Conservation (phyloP, 164 flowering plant genomes). For the Euptelea pleiosperma region DNA sequence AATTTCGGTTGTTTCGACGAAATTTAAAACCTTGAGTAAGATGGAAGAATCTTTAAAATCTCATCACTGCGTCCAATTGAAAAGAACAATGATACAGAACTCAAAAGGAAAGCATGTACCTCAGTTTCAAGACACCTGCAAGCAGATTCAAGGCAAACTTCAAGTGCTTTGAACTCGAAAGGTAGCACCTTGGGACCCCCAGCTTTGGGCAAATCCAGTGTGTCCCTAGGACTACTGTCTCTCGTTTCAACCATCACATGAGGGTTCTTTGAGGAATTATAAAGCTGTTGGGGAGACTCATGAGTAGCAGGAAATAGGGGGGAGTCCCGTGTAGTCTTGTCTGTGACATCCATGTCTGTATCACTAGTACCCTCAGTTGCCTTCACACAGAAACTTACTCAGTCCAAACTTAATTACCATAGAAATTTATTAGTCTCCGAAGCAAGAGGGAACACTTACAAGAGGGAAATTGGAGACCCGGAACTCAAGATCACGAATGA, state of each 20-base stretch:
- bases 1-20: too few species aligned
- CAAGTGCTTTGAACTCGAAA: conserved; percentile 47
- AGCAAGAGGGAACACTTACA: conserved; percentile 5
- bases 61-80: too few species aligned
- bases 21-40: too few species aligned
- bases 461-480: conserved; percentile 23
- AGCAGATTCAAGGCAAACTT: conserved; percentile 48
- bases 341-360: conserved; percentile 13
- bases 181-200: conserved; percentile 33
- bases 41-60: too few species aligned
- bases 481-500: conserved; percentile 32
- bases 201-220: conserved; percentile 14
- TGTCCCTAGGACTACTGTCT: conserved; percentile 1
- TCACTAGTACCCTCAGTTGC: conserved; percentile 16
- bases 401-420: too few species aligned
- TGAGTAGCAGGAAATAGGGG: neutral
- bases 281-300: neutral
- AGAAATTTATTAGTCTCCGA: too few species aligned
- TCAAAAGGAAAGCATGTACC: conserved; percentile 18
- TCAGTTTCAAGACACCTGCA: conserved; percentile 44
- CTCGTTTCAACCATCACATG: neutral
- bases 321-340: neutral
- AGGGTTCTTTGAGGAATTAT: neutral
- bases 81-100: neutral
- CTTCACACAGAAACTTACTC: conserved; percentile 5